These are phyloP conservation scores for Colletotrichum sp. DNA, from an alignment of 2,329 filamentous ascomycete genomes.

Conservation along the genomic window DNA sequence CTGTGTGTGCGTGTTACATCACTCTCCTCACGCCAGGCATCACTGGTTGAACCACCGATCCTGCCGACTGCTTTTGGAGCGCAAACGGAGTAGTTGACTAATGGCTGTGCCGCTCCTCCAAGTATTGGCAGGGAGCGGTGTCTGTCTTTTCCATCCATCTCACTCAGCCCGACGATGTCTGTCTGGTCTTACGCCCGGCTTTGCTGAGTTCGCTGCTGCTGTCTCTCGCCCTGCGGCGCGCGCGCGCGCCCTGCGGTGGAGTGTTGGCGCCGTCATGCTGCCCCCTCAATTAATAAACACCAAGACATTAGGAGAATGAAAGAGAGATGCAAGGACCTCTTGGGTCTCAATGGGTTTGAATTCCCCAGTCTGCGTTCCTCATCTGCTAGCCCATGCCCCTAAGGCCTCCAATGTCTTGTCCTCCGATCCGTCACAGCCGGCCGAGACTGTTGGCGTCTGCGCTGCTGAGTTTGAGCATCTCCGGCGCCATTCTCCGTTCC, in stretches of 20 bases:
- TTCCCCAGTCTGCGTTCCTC: neutral
- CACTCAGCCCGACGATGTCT: neutral
- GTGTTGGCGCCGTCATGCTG: neutral
- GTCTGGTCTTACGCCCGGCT: neutral
- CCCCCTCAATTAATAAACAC: neutral
- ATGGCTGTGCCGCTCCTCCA: neutral
- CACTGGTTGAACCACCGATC: neutral
- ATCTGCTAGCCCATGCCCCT: neutral
- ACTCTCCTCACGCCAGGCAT: neutral
- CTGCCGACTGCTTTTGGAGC: neutral
- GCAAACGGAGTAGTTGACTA: neutral
- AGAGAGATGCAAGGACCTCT: neutral
- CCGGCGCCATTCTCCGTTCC: neutral
- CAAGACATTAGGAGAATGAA: neutral
- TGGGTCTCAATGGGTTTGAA: neutral
- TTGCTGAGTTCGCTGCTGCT: neutral
- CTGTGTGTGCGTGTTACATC: neutral
- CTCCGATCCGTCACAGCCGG: neutral
- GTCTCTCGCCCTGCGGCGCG: neutral
- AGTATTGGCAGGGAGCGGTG: neutral
- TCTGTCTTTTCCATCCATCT: neutral
- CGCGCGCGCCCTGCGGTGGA: neutral
- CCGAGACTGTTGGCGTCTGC: neutral
- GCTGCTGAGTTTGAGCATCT: neutral
- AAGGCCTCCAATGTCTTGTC: neutral